phyloP scores from a whole-genome alignment of 441 rosid genomes.

The Pelargonium fulgidum region DNA sequence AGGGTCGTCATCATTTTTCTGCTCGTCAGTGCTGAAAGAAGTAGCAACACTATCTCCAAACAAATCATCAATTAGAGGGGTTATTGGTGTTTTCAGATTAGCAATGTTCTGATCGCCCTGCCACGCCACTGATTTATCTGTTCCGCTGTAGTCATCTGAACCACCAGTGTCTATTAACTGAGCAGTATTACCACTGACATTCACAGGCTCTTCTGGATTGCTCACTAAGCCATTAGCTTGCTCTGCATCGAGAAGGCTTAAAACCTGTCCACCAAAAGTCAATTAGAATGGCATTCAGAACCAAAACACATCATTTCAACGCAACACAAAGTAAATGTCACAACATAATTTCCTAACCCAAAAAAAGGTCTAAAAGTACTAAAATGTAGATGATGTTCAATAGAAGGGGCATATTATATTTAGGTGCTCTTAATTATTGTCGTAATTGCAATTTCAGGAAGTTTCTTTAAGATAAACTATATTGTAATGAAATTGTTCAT shows the following conservation, averaged over 20 bases:
- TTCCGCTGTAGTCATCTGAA: slow-evolving; percentile 37
- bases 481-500: background rate
- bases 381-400: background rate
- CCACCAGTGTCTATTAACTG: slow-evolving; percentile 75
- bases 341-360: no score
- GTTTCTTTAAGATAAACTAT: background rate
- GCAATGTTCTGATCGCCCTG: slow-evolving; percentile 34
- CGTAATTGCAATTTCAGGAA: background rate
- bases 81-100: slow-evolving; percentile 29
- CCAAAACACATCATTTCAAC: background rate
- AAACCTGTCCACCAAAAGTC: slow-evolving; percentile 43
- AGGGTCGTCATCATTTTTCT: slow-evolving; percentile 58
- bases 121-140: slow-evolving; percentile 35
- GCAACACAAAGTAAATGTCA: background rate
- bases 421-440: background rate
- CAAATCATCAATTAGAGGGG: slow-evolving; percentile 63
- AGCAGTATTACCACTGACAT: slow-evolving; percentile 35
- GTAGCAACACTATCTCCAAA: slow-evolving; percentile 52
- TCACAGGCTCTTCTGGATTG: slow-evolving; percentile 40
- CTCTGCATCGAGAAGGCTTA: slow-evolving; percentile 52
- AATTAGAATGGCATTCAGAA: background rate
- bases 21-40: slow-evolving; percentile 31
- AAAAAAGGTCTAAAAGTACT: background rate
- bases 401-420: background rate
- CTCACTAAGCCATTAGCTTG: slow-evolving; percentile 31